phyloP scores from a whole-genome alignment of 805 yeast species.

The Myxozyma geophila region DNA sequence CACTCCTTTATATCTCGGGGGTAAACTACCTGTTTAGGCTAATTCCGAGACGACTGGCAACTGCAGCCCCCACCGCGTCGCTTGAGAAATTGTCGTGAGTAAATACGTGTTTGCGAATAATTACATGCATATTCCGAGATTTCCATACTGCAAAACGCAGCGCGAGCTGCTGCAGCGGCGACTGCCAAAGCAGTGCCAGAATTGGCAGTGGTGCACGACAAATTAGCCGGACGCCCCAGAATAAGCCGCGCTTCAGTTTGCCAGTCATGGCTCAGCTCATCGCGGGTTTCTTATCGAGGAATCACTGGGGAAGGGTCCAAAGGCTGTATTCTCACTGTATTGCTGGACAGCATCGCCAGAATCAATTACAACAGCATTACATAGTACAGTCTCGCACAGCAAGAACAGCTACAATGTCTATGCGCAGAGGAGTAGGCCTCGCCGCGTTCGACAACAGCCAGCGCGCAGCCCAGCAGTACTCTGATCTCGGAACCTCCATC shows the following conservation, averaged over 20 bases:
- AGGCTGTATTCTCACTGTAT: too few relatives aligned
- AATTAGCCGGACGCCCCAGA: slow-evolving; percentile 9
- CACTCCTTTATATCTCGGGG: background rate
- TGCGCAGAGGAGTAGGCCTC: slow-evolving; percentile 48
- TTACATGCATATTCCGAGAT: background rate
- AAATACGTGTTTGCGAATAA: background rate
- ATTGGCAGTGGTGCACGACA: background rate
- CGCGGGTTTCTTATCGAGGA: background rate
- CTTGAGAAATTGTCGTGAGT: background rate
- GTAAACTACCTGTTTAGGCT: slow-evolving; percentile 2
- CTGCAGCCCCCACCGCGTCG: background rate
- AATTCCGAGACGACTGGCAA: background rate
- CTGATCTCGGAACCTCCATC: slow-evolving; percentile 56
- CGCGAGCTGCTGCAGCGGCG: background rate
- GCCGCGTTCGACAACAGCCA: slow-evolving; percentile 53
- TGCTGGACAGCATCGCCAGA: too few relatives aligned
- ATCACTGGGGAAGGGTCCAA: too few relatives aligned
- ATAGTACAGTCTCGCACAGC: too few relatives aligned
- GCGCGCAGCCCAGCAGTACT: slow-evolving; percentile 49
- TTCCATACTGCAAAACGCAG: background rate
- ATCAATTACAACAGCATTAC: too few relatives aligned
- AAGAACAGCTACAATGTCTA: slow-evolving; percentile 12
- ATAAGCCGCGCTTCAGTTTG: background rate
- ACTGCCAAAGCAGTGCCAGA: background rate
- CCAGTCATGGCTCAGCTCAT: background rate